A percentile compares a stretch with the other conserved stretches of the same genome.
phyloP scores from a whole-genome alignment of 2,329 filamentous ascomycete species.

The Ceratocystis cacaofunesta region DNA sequence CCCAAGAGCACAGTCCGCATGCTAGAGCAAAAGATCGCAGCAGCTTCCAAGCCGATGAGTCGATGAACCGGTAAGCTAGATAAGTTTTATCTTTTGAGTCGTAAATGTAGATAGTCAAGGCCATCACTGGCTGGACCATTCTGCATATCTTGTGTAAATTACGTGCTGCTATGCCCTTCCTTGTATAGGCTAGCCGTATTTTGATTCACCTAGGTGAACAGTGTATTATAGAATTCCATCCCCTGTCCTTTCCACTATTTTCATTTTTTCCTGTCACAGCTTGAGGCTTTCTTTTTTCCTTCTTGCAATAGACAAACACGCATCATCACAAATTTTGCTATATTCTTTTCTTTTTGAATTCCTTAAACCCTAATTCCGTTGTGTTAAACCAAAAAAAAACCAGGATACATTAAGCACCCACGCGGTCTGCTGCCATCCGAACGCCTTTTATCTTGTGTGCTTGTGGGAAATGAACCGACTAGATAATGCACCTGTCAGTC shows the following conservation, averaged over 20 bases:
- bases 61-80: conserved; percentile 10
- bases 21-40: conserved; percentile 35
- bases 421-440: background rate
- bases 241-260: background rate
- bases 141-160: background rate
- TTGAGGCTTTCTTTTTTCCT: no score
- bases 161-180: background rate
- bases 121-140: background rate
- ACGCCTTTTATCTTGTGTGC: background rate
- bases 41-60: conserved; percentile 13
- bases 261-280: background rate
- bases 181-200: background rate
- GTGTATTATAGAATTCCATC: background rate
- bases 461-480: background rate
- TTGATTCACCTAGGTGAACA: background rate
- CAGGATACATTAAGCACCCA: background rate
- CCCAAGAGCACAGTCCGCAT: conserved; percentile 49
- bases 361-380: conserved; percentile 15
- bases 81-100: conserved; percentile 1
- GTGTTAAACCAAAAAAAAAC: background rate
- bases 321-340: background rate
- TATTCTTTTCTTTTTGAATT: conserved; percentile 12
- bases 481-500: background rate
- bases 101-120: background rate
- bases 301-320: background rate